These are phyloP conservation scores for Solanum habrochaites DNA, from an alignment of 257 asterid species.

Conservation along the genomic window DNA sequence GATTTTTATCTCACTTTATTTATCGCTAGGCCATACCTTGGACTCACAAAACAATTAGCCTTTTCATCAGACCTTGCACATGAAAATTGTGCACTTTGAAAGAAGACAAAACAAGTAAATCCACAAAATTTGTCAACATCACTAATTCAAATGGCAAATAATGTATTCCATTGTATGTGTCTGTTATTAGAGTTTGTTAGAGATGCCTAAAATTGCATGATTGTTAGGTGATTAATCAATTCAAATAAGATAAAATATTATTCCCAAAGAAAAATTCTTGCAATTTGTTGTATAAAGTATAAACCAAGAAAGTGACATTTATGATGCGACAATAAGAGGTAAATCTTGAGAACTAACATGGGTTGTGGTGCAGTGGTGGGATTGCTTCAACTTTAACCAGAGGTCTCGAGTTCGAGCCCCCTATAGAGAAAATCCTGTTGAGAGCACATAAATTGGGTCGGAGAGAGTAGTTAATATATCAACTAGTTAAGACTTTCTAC, in stretches of 20 bases:
- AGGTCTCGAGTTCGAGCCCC: not conserved
- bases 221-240: not conserved
- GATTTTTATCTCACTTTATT: not conserved
- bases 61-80: not conserved
- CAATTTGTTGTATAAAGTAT: not conserved
- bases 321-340: not conserved
- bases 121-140: not conserved
- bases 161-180: not conserved
- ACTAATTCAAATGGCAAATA: not conserved
- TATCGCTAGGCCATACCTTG: not conserved
- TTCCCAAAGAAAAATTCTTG: not conserved
- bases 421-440: not conserved
- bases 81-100: not conserved
- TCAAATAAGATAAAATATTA: not conserved
- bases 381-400: not conserved
- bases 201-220: not conserved
- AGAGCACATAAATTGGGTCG: not conserved
- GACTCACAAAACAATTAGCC: not conserved
- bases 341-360: too few relatives aligned
- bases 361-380: too few relatives aligned
- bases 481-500: not conserved
- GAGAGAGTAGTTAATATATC: not conserved
- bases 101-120: not conserved
- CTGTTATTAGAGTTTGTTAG: not conserved
- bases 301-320: not conserved